Evolutionary conservation across 2,329 filamentous ascomycete genomes (phyloP).

Genomic region (Fusarium camptoceras): DNA sequence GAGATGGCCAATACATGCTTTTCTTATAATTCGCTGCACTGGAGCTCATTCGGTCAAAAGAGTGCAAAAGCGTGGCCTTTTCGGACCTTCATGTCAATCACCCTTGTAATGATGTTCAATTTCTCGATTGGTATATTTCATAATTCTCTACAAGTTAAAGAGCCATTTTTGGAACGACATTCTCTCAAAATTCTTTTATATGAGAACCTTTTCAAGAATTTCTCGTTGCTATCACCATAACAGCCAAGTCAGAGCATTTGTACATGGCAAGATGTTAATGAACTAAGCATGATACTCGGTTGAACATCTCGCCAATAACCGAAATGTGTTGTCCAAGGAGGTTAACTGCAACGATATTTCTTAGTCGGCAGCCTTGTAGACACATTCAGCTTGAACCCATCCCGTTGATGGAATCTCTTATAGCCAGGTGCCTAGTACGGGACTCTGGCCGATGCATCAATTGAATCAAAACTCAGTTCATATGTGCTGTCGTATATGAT

Average conservation of each 20-base stretch:
- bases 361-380: not conserved
- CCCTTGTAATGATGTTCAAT: not conserved
- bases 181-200: not conserved
- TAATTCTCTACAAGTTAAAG: not conserved
- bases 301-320: not conserved
- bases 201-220: not conserved
- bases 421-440: not conserved
- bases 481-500: slow-evolving; percentile 2
- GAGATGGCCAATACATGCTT: no score
- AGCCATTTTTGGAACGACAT: not conserved
- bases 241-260: not conserved
- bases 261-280: not conserved
- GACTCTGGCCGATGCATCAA: slow-evolving; percentile 2
- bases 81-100: not conserved
- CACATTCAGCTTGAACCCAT: not conserved
- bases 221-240: not conserved
- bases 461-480: slow-evolving; percentile 12
- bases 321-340: not conserved
- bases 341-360: not conserved
- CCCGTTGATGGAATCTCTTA: not conserved
- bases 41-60: not conserved
- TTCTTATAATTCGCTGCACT: not conserved
- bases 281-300: no score
- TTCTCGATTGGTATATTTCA: not conserved
- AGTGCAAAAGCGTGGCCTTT: not conserved